Conservation (phyloP, 1,284 basidiomycete species). For the Rhodotorula glutinis region DNA sequence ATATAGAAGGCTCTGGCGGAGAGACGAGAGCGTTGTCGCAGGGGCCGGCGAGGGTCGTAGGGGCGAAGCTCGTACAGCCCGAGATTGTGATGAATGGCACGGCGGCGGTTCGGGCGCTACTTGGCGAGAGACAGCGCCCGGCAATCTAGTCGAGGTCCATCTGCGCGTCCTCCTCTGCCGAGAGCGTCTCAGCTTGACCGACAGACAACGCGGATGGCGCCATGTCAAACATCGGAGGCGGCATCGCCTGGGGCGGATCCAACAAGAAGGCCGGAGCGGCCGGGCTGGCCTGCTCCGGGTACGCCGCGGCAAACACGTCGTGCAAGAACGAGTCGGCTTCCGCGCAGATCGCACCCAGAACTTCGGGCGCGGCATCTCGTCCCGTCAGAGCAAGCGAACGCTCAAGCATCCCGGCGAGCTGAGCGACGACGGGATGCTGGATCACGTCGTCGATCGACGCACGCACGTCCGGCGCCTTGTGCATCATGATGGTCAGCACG, state of each 20-base stretch:
- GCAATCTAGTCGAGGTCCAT: slow-evolving; percentile 27
- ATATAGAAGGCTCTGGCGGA: too few species aligned
- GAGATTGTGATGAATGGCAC: too few species aligned
- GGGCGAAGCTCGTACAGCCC: too few species aligned
- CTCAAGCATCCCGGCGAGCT: slow-evolving; percentile 32
- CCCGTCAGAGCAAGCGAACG: slow-evolving; percentile 8
- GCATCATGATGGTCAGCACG: slow-evolving; percentile 49
- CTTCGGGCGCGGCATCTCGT: slow-evolving; percentile 11
- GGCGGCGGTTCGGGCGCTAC: too few species aligned
- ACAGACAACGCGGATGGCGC: background rate
- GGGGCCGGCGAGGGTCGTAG: too few species aligned
- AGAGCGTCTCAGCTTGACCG: too few species aligned
- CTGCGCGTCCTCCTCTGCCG: slow-evolving; percentile 4
- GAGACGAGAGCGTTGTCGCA: too few species aligned
- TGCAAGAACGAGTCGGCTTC: slow-evolving; percentile 38
- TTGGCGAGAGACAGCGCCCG: too few species aligned
- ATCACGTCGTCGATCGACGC: slow-evolving; percentile 32
- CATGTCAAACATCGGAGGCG: slow-evolving; percentile 3
- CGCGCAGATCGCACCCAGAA: slow-evolving; percentile 36
- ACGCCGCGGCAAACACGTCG: slow-evolving; percentile 25
- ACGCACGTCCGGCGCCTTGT: slow-evolving; percentile 38
- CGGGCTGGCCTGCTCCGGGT: slow-evolving; percentile 20
- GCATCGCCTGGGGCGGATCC: background rate
- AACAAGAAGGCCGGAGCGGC: slow-evolving; percentile 21
- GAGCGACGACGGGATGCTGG: slow-evolving; percentile 32